Evolutionary conservation across 164 flowering plant species (phyloP).

Genomic region (Stephania japonica): DNA sequence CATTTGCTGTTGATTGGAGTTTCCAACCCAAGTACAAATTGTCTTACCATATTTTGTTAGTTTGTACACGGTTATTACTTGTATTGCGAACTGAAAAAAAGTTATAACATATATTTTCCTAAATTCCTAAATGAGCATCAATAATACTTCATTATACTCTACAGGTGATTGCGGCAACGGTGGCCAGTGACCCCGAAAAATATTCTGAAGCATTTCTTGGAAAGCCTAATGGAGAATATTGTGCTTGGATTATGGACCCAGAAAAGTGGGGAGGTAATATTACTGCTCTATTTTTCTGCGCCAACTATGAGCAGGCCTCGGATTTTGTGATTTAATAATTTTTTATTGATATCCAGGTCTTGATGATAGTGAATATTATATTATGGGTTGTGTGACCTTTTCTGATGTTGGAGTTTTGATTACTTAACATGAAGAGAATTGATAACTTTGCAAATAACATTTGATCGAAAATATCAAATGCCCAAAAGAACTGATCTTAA

Average conservation of each 20-base stretch:
- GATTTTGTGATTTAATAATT: neutral
- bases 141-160: constrained; percentile 14
- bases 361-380: neutral
- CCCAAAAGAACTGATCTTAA: neutral
- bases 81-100: too few species aligned
- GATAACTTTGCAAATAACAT: neutral
- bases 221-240: constrained; percentile 77
- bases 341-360: constrained; percentile 4
- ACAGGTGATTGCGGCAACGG: constrained; percentile 96
- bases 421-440: neutral
- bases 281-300: neutral
- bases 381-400: neutral
- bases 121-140: neutral
- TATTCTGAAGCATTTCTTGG: constrained; percentile 90
- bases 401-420: neutral
- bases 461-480: neutral
- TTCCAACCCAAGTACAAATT: neutral
- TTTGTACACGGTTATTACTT: neutral
- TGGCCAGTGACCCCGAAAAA: constrained; percentile 66
- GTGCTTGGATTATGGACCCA: constrained; percentile 83
- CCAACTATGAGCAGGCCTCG: neutral
- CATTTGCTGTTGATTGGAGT: neutral
- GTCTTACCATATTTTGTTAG: neutral
- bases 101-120: too few species aligned
- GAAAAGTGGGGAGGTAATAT: constrained; percentile 95